These are phyloP conservation scores for Cladophialophora chaetospira DNA, from an alignment of 2,329 filamentous ascomycete species.

Conservation along the genomic window DNA sequence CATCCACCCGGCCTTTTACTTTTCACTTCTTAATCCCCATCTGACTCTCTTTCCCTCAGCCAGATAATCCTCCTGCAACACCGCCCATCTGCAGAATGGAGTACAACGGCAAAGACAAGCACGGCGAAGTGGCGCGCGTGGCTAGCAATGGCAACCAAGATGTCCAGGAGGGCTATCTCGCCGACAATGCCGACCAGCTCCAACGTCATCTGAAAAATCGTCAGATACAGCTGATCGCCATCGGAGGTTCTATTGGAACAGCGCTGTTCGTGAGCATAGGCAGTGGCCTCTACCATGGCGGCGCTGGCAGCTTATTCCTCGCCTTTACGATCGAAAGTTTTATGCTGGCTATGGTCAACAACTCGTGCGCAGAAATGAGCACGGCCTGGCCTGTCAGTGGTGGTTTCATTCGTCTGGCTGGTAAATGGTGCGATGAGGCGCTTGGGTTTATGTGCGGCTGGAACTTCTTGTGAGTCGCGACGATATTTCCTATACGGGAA, in stretches of 20 bases:
- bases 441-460: slow-evolving; percentile 48
- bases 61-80: background rate
- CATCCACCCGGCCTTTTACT: too few relatives aligned
- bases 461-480: slow-evolving; percentile 47
- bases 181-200: slow-evolving; percentile 5
- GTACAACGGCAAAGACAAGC: background rate
- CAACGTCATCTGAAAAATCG: slow-evolving; percentile 22
- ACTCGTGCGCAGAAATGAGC: slow-evolving; percentile 45
- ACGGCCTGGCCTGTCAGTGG: slow-evolving; percentile 45
- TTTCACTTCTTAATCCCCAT: too few relatives aligned
- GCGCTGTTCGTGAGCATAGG: slow-evolving; percentile 42
- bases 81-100: background rate
- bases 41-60: too few relatives aligned
- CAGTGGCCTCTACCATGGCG: slow-evolving; percentile 37
- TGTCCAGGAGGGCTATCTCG: background rate
- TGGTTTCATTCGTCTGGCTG: slow-evolving; percentile 43
- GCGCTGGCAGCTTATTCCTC: slow-evolving; percentile 39
- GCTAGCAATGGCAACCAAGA: background rate
- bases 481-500: background rate
- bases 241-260: slow-evolving; percentile 42
- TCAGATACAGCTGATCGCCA: slow-evolving; percentile 45
- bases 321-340: slow-evolving; percentile 37
- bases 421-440: slow-evolving; percentile 49
- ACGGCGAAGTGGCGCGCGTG: background rate
- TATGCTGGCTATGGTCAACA: slow-evolving; percentile 39